phyloP scores from a whole-genome alignment of 75 land plant species.

The Adiantum capillusveneris region DNA sequence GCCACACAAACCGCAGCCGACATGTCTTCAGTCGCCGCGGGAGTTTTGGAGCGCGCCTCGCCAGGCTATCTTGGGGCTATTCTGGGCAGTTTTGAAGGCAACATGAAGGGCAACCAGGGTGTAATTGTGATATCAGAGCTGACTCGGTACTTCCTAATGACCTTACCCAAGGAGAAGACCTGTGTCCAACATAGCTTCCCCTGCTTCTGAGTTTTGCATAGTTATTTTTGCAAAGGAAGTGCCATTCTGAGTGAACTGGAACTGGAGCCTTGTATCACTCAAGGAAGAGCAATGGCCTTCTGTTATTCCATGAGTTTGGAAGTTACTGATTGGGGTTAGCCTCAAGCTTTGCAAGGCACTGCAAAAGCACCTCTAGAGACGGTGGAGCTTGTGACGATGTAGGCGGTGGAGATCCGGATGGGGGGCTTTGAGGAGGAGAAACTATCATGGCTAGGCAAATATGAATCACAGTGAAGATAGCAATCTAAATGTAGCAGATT shows the following conservation, averaged over 20 bases:
- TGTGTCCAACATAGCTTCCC: no score
- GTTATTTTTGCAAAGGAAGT: not conserved
- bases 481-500: no score
- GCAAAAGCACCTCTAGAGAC: constrained; percentile 36
- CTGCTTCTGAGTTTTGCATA: not conserved
- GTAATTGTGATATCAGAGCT: not conserved
- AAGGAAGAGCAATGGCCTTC: not conserved
- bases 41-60: no score
- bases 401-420: not conserved
- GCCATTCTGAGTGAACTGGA: not conserved
- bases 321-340: constrained; percentile 46
- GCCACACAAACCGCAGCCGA: no score
- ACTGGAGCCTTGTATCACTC: not conserved
- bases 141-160: not conserved
- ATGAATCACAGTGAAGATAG: no score
- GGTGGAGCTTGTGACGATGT: not conserved
- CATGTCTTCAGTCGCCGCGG: no score
- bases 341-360: constrained; percentile 54
- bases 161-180: not conserved
- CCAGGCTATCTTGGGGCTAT: no score
- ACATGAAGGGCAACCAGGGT: no score
- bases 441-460: not conserved
- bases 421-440: not conserved
- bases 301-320: constrained; percentile 31
- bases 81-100: no score